phyloP scores from a whole-genome alignment of 192 early-diverging fungal species.

The Dissophora ornata region DNA sequence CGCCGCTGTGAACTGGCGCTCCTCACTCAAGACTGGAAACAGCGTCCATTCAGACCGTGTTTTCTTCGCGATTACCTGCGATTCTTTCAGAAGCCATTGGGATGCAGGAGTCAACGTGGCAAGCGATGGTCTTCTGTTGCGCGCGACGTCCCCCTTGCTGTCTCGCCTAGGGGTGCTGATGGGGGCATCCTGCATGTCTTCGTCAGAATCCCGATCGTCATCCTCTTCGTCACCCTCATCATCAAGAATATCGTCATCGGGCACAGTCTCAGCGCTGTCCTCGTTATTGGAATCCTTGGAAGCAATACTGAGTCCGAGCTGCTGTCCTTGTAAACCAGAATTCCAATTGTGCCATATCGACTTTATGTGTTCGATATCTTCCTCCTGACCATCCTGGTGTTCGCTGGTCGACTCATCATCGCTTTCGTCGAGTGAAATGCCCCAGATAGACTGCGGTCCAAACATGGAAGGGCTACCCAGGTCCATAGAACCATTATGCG shows the following conservation, averaged over 20 bases:
- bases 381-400: neutral
- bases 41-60: slow-evolving; percentile 44
- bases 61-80: slow-evolving; percentile 9
- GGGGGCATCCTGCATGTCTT: slow-evolving; percentile 23
- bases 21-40: slow-evolving; percentile 29
- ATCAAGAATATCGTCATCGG: slow-evolving; percentile 34
- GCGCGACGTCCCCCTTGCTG: slow-evolving; percentile 8
- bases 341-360: slow-evolving; percentile 34
- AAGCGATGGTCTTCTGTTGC: slow-evolving; percentile 19
- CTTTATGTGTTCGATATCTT: slow-evolving; percentile 6
- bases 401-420: slow-evolving; percentile 12
- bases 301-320: too few relatives aligned
- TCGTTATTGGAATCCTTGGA: neutral
- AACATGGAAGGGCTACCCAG: neutral
- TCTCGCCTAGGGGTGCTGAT: neutral
- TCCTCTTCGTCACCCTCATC: slow-evolving; percentile 32
- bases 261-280: slow-evolving; percentile 6
- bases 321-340: slow-evolving; percentile 4
- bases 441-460: slow-evolving; percentile 20
- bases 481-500: neutral
- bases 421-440: slow-evolving; percentile 15
- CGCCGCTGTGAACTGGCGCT: neutral
- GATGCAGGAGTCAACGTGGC: slow-evolving; percentile 2
- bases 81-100: slow-evolving; percentile 39
- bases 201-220: slow-evolving; percentile 29